Evolutionary conservation across 2,329 filamentous ascomycete species (phyloP).

Genomic region (Stagonosporopsis cucurbitacearum): DNA sequence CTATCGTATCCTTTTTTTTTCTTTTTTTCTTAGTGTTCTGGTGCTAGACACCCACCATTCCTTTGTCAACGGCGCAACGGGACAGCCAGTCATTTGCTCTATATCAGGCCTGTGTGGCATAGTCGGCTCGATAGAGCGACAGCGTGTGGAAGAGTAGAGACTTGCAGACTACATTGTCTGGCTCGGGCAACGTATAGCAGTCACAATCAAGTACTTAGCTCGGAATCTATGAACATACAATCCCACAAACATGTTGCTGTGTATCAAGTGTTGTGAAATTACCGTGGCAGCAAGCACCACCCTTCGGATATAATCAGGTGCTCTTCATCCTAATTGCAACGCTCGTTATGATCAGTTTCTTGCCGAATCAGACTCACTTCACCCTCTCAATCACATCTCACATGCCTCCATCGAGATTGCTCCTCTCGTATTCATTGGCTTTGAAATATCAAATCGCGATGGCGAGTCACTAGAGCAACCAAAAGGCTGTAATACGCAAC

Average conservation of each 20-base stretch:
- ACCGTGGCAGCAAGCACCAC: not conserved
- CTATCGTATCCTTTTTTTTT: not conserved
- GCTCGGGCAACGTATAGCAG: slow-evolving; percentile 3
- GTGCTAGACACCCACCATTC: slow-evolving; percentile 7
- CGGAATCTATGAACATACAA: not conserved
- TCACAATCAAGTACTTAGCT: slow-evolving; percentile 5
- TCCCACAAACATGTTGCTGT: not conserved
- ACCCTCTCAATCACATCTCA: not conserved
- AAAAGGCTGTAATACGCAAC: not conserved
- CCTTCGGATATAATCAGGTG: not conserved
- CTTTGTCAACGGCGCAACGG: slow-evolving; percentile 17
- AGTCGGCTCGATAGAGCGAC: slow-evolving; percentile 9
- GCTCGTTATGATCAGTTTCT: not conserved
- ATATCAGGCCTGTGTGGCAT: slow-evolving; percentile 14
- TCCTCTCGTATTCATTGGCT: not conserved
- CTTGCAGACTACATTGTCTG: not conserved
- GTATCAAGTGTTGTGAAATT: not conserved
- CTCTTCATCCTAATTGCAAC: not conserved
- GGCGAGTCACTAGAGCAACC: not conserved
- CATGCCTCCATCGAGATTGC: not conserved
- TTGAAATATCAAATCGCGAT: not conserved
- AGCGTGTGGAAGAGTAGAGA: not conserved
- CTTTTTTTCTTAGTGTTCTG: slow-evolving; percentile 6
- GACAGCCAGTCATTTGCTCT: slow-evolving; percentile 7
- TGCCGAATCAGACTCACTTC: not conserved